Conservation (phyloP, 1,139 yeast genomes). For the Blastobotrys illinoisensis region DNA sequence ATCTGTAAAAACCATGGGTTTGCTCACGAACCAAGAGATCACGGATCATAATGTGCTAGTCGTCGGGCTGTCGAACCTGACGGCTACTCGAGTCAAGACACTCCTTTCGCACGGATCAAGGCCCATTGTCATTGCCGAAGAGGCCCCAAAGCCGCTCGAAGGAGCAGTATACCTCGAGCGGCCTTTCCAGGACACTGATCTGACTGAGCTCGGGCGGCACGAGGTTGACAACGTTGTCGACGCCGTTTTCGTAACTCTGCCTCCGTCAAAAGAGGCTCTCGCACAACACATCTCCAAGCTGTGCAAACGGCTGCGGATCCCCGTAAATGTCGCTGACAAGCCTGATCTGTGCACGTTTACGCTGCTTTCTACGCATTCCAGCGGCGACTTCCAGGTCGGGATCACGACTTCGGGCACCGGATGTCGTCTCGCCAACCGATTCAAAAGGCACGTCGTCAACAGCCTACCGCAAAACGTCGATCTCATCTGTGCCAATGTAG, state of each 20-base stretch:
- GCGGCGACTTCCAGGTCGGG: conserved; percentile 77
- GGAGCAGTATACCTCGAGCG: conserved; percentile 27
- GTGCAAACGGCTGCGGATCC: conserved; percentile 64
- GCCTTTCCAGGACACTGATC: conserved; percentile 39
- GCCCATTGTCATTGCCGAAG: conserved; percentile 42
- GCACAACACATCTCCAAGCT: conserved; percentile 41
- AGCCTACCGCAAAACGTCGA: conserved; percentile 67
- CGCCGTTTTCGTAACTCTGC: conserved; percentile 60
- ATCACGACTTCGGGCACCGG: conserved; percentile 88
- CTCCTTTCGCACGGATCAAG: conserved; percentile 53
- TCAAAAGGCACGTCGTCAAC: conserved; percentile 66
- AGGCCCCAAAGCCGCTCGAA: neutral
- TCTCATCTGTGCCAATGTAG: conserved; percentile 61
- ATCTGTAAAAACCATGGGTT: conserved; percentile 20
- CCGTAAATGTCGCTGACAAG: conserved; percentile 72
- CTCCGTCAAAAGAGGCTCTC: conserved; percentile 27
- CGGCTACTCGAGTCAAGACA: conserved; percentile 46
- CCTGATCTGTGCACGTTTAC: conserved; percentile 73
- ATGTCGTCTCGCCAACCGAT: conserved; percentile 75
- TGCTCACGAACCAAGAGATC: conserved; percentile 50
- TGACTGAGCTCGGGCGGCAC: conserved; percentile 54
- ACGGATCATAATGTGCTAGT: conserved; percentile 54
- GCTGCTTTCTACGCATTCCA: conserved; percentile 60
- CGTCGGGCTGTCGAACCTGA: conserved; percentile 52
- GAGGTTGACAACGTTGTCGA: conserved; percentile 66